Percentiles rank a stretch among this genome's conserved stretches.
phyloP scores from a whole-genome alignment of 768 basidiomycete species.

The Phaffia tasmanica region DNA sequence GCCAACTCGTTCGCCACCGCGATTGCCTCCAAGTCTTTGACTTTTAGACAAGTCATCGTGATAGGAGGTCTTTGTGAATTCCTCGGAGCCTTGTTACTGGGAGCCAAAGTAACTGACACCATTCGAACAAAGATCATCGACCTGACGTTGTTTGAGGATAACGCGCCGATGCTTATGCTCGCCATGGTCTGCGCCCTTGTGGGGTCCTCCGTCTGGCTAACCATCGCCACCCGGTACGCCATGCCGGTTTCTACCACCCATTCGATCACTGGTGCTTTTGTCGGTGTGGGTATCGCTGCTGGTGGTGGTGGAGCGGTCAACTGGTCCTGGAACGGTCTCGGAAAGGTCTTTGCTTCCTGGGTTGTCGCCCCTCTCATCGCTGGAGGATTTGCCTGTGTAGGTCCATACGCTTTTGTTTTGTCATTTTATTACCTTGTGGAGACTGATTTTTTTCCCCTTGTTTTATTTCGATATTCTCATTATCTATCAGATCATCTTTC shows the following conservation, averaged over 20 bases:
- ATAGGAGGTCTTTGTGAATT: conserved; percentile 40
- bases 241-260: conserved; percentile 44
- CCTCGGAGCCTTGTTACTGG: conserved; percentile 39
- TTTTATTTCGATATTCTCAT: conserved; percentile 15
- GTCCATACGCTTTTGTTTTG: neutral
- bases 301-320: conserved; percentile 38
- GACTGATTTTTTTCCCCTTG: conserved; percentile 36
- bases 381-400: neutral
- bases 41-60: conserved; percentile 38
- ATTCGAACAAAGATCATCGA: conserved; percentile 44
- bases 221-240: conserved; percentile 37
- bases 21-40: conserved; percentile 39
- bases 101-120: conserved; percentile 37
- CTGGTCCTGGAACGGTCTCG: conserved; percentile 43
- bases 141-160: conserved; percentile 36
- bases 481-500: conserved; percentile 30
- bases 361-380: neutral
- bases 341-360: conserved; percentile 13
- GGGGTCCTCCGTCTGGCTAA: conserved; percentile 32
- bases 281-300: conserved; percentile 41
- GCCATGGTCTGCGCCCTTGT: conserved; percentile 33
- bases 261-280: conserved; percentile 42
- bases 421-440: neutral
- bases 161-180: conserved; percentile 41
- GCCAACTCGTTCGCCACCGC: conserved; percentile 40